Conservation (phyloP, 2,329 filamentous ascomycete genomes). For the Scedosporium boydii region DNA sequence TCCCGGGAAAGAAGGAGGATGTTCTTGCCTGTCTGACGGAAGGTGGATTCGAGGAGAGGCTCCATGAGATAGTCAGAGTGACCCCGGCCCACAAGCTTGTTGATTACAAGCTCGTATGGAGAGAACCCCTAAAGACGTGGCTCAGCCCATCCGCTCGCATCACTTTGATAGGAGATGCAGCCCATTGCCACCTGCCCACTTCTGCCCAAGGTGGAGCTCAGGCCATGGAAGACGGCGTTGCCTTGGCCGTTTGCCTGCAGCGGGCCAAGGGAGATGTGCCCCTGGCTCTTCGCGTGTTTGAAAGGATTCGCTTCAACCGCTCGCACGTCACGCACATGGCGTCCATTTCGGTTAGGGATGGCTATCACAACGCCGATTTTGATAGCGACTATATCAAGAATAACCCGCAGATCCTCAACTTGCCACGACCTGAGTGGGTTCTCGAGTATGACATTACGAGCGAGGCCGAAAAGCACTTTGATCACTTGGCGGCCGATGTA, state of each 20-base stretch:
- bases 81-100: slow-evolving; percentile 18
- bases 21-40: slow-evolving; percentile 22
- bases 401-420: background rate
- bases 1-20: slow-evolving; percentile 25
- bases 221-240: slow-evolving; percentile 39
- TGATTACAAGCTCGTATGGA: slow-evolving; percentile 22
- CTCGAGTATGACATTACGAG: background rate
- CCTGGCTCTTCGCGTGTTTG: background rate
- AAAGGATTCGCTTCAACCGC: background rate
- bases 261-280: background rate
- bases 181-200: slow-evolving; percentile 39
- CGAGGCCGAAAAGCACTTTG: background rate
- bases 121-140: slow-evolving; percentile 19
- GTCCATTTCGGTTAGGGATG: background rate
- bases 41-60: slow-evolving; percentile 28
- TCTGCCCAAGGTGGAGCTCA: slow-evolving; percentile 37
- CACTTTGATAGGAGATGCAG: slow-evolving; percentile 37
- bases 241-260: slow-evolving; percentile 32
- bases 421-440: background rate
- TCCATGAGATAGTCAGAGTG: slow-evolving; percentile 25
- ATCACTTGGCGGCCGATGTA: background rate
- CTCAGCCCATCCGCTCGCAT: slow-evolving; percentile 26
- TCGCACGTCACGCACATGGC: background rate
- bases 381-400: background rate
- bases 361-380: background rate